phyloP scores from a whole-genome alignment of 108 stramenopile species.

The Mediolabrus comicus region DNA sequence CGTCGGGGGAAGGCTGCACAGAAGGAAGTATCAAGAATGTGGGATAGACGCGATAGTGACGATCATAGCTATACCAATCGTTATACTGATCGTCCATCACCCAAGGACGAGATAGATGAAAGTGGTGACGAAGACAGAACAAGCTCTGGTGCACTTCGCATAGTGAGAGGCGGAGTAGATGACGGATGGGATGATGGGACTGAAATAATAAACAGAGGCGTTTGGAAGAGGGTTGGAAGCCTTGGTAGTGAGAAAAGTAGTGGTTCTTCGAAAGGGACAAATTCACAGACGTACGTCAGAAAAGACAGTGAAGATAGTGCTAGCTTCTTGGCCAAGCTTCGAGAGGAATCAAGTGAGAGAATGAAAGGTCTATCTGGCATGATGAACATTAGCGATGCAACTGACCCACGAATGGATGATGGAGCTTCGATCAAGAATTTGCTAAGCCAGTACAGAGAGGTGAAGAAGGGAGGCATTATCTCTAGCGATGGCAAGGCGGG shows the following conservation, averaged over 20 bases:
- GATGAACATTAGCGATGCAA: background rate
- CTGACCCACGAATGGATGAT: constrained; percentile 41
- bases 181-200: constrained; percentile 32
- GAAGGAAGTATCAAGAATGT: constrained; percentile 17
- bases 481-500: constrained; percentile 2
- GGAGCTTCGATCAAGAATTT: constrained; percentile 47
- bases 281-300: constrained; percentile 2
- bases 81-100: background rate
- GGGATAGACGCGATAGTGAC: constrained; percentile 24
- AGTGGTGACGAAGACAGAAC: background rate
- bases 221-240: constrained; percentile 13
- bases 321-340: constrained; percentile 23
- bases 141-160: constrained; percentile 4
- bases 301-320: constrained; percentile 20
- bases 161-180: constrained; percentile 15
- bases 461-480: constrained; percentile 33
- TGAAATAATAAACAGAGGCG: constrained; percentile 28
- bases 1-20: background rate
- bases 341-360: constrained; percentile 28
- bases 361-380: constrained; percentile 15
- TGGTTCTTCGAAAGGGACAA: background rate
- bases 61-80: constrained; percentile 13
- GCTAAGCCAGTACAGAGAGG: constrained; percentile 42
- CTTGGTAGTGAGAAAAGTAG: background rate
- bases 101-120: too few species aligned